A percentile compares a stretch with the other conserved stretches of the same genome.
phyloP scores from a whole-genome alignment of 1,284 basidiomycete species.

The Pascua sp. region DNA sequence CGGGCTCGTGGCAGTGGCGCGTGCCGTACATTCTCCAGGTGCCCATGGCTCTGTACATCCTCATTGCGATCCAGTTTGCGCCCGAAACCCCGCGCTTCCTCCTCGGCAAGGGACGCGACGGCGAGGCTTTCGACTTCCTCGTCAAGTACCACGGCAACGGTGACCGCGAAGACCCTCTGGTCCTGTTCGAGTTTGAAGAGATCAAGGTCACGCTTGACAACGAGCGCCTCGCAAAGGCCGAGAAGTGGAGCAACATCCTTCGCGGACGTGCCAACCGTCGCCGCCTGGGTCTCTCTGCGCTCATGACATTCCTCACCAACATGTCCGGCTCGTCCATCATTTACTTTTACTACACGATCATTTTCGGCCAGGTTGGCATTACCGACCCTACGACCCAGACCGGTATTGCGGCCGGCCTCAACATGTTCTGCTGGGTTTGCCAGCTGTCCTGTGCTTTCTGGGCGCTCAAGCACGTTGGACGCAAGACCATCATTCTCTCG shows the following conservation, averaged over 20 bases:
- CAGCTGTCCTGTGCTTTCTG: conserved; percentile 41
- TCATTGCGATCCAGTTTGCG: conserved; percentile 50
- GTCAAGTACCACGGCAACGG: conserved; percentile 75
- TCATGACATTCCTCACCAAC: conserved; percentile 46
- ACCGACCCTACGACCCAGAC: conserved; percentile 46
- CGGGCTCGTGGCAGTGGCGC: conserved; percentile 40
- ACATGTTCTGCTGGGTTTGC: conserved; percentile 45
- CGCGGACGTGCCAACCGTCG: conserved; percentile 35
- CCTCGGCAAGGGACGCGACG: conserved; percentile 50
- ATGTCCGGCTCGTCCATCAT: conserved; percentile 42
- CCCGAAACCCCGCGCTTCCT: conserved; percentile 50
- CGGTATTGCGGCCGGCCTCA: conserved; percentile 49
- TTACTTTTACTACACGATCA: conserved; percentile 49
- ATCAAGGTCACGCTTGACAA: conserved; percentile 70
- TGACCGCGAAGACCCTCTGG: conserved; percentile 61
- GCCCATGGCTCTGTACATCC: conserved; percentile 42
- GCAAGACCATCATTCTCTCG: conserved; percentile 43
- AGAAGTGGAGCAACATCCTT: conserved; percentile 45
- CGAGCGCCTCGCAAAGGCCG: conserved; percentile 54
- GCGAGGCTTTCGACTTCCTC: conserved; percentile 70
- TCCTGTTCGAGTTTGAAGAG: conserved; percentile 72
- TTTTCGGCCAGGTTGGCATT: conserved; percentile 48
- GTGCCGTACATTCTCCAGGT: conserved; percentile 49
- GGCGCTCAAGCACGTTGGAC: conserved; percentile 37
- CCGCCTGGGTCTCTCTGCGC: conserved; percentile 40